Conservation (phyloP, 345 rosid genomes). For the Sapria himalayana region DNA sequence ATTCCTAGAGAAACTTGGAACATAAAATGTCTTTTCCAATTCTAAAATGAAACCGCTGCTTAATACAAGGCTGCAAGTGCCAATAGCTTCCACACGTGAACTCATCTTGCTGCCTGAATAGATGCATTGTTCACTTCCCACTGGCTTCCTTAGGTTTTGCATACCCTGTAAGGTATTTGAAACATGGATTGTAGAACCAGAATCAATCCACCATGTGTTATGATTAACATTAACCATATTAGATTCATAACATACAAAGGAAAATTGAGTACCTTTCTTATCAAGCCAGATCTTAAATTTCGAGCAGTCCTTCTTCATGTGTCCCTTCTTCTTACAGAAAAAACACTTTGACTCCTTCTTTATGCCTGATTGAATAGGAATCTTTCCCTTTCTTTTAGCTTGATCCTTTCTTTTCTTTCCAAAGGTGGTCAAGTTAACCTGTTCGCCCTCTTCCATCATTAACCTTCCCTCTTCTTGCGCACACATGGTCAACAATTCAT, state of each 20-base stretch:
- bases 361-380: not conserved
- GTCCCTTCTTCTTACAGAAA: not conserved
- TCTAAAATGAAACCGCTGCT: not conserved
- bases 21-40: not conserved
- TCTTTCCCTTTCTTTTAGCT: not conserved
- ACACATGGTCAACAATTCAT: not conserved
- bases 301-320: not conserved
- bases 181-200: too few relatives aligned
- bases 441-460: not conserved
- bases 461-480: not conserved
- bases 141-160: not conserved
- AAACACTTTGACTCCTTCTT: not conserved
- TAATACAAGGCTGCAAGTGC: not conserved
- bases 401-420: not conserved
- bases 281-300: not conserved
- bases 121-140: not conserved
- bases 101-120: not conserved
- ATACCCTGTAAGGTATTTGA: slow-evolving; percentile 1
- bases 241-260: slow-evolving; percentile 4
- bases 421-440: not conserved
- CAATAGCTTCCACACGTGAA: not conserved
- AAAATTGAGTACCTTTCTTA: not conserved
- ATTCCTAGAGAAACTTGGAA: not conserved
- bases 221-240: not conserved
- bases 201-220: slow-evolving; percentile 6